These are phyloP conservation scores for Mortierella polycephala DNA, from an alignment of 371 early-diverging fungal species.

Conservation along the genomic window DNA sequence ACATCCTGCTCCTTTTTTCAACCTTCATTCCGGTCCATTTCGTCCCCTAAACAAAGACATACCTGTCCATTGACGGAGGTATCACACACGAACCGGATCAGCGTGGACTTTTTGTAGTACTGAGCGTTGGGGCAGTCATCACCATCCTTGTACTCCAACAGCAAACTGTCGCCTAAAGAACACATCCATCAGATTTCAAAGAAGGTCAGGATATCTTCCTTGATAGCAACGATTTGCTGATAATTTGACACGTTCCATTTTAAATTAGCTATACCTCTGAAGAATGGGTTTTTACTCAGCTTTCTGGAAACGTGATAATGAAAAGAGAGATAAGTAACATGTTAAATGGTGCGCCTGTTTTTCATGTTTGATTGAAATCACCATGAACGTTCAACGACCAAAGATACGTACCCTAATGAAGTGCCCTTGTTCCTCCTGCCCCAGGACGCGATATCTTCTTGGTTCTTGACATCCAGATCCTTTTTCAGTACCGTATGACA, in stretches of 20 bases:
- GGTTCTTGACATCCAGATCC: constrained; percentile 45
- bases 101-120: constrained; percentile 37
- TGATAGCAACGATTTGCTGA: background rate
- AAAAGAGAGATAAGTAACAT: background rate
- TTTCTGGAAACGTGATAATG: constrained; percentile 9
- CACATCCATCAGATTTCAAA: background rate
- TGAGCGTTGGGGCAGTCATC: constrained; percentile 36
- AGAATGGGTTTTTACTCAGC: constrained; percentile 43
- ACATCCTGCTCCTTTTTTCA: background rate
- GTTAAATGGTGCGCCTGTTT: background rate
- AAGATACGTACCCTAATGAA: constrained; percentile 40
- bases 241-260: too few species aligned
- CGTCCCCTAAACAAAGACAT: background rate
- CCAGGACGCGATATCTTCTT: constrained; percentile 42
- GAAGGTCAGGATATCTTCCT: background rate
- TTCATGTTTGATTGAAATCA: background rate
- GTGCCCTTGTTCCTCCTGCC: constrained; percentile 43
- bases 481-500: constrained; percentile 34
- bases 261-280: constrained; percentile 27
- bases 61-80: constrained; percentile 42
- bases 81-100: constrained; percentile 44
- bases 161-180: constrained; percentile 35
- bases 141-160: constrained; percentile 43
- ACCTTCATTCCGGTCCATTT: background rate
- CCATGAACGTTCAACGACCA: background rate